Evolutionary conservation across 441 rosid genomes (phyloP).

Genomic region (Corymbia calophylla): DNA sequence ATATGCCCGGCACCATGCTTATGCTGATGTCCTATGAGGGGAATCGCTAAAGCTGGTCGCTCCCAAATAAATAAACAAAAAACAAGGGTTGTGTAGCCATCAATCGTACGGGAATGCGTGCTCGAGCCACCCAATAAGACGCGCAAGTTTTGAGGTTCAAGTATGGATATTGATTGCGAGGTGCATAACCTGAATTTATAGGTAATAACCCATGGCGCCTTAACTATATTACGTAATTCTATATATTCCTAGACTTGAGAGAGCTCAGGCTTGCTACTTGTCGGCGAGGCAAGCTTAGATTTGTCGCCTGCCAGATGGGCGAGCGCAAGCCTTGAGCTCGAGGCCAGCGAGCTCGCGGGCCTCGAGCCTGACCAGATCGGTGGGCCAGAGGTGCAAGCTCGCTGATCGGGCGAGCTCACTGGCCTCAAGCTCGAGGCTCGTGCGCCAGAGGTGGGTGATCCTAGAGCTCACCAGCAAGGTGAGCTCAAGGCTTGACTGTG

Average conservation of each 20-base stretch:
- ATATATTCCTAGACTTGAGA: accelerated
- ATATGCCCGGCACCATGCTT: background rate
- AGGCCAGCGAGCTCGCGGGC: too few relatives aligned
- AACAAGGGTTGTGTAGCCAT: background rate
- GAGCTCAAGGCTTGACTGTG: too few relatives aligned
- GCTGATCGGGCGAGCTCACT: too few relatives aligned
- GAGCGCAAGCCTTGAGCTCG: too few relatives aligned
- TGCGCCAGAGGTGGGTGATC: too few relatives aligned
- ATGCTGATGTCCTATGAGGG: background rate
- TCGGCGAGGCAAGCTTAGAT: too few relatives aligned
- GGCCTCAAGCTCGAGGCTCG: too few relatives aligned
- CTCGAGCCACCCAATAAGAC: background rate
- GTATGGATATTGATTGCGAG: background rate
- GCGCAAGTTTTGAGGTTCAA: background rate
- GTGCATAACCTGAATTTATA: accelerated
- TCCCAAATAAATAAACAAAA: accelerated
- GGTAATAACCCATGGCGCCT: accelerated
- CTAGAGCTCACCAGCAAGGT: too few relatives aligned
- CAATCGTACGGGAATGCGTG: background rate
- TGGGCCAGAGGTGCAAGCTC: too few relatives aligned
- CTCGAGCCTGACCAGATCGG: too few relatives aligned
- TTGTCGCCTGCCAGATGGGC: too few relatives aligned
- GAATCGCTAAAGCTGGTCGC: background rate
- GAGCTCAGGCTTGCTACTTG: accelerated
- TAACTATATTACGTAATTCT: accelerated